Evolutionary conservation across 495 filamentous ascomycete genomes (phyloP).

Genomic region (Annulohypoxylon maeteangense): DNA sequence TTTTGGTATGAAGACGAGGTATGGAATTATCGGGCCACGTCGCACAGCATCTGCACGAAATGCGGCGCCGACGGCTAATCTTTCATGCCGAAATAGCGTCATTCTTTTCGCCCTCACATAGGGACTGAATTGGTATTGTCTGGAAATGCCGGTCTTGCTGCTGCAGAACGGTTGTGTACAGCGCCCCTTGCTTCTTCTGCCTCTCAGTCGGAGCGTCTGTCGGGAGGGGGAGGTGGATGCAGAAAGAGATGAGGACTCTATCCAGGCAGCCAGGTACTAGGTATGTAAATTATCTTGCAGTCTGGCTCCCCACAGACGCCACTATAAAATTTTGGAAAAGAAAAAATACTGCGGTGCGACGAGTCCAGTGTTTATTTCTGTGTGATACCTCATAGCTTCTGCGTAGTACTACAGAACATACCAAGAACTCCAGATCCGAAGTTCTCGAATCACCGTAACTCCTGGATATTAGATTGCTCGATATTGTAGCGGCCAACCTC

Average conservation of each 20-base stretch:
- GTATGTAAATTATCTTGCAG: constrained; percentile 12
- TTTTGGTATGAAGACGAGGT: constrained; percentile 4
- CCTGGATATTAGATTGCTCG: constrained; percentile 18
- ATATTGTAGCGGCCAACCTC: constrained; percentile 21
- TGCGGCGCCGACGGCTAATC: constrained; percentile 22
- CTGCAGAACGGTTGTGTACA: constrained; percentile 29
- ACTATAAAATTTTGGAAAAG: constrained; percentile 32
- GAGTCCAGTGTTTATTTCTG: constrained; percentile 13
- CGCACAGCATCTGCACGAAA: constrained; percentile 39
- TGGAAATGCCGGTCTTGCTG: constrained; percentile 19
- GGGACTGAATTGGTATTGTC: constrained; percentile 24
- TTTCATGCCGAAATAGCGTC: constrained; percentile 26
- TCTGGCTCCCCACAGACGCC: constrained; percentile 32
- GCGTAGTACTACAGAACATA: constrained; percentile 29
- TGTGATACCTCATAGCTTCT: constrained; percentile 30
- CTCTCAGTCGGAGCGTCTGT: constrained; percentile 28
- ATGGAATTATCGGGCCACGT: constrained; percentile 42
- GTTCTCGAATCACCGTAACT: constrained; percentile 19
- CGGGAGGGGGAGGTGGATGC: constrained; percentile 23
- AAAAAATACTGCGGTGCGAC: constrained; percentile 28
- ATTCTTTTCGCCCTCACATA: constrained; percentile 20
- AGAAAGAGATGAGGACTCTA: constrained; percentile 13
- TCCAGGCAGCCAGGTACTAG: too few relatives aligned
- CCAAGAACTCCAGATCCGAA: constrained; percentile 19
- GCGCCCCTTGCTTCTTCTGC: constrained; percentile 21